Percentiles rank a stretch among this genome's conserved stretches.
Evolutionary conservation across 1,139 yeast genomes (phyloP).

Genomic region (Pichia sp.): DNA sequence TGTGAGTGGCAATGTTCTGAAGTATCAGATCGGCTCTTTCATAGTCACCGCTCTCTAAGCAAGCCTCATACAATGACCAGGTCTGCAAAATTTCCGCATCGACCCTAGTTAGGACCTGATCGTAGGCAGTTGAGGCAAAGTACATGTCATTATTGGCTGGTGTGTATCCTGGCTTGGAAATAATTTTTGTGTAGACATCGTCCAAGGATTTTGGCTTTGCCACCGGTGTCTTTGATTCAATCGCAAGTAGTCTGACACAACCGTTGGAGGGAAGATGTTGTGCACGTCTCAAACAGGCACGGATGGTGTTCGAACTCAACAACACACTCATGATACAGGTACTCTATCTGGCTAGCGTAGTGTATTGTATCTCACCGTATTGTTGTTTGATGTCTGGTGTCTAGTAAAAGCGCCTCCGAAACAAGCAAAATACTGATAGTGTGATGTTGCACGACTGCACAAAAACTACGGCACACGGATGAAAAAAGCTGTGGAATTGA

Average conservation of each 20-base stretch:
- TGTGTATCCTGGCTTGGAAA: conserved; percentile 3
- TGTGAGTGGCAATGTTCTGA: conserved; percentile 33
- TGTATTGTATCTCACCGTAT: not conserved
- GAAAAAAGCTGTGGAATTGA: conserved; percentile 5
- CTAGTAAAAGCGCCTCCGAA: no score
- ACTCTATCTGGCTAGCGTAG: not conserved
- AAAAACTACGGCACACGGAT: not conserved
- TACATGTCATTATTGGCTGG: conserved; percentile 16
- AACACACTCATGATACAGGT: conserved; percentile 13
- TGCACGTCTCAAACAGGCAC: conserved; percentile 8
- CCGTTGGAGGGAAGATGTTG: not conserved
- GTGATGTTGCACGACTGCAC: no score
- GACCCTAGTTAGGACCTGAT: conserved; percentile 26
- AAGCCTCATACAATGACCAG: conserved; percentile 78
- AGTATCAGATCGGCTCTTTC: conserved; percentile 70
- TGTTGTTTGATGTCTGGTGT: not conserved
- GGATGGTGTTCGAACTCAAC: conserved; percentile 10
- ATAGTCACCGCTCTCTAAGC: conserved; percentile 62
- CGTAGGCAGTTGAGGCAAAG: conserved; percentile 23
- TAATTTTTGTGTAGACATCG: conserved; percentile 23
- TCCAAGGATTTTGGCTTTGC: conserved; percentile 23
- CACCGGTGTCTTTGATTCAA: conserved; percentile 14
- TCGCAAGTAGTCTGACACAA: conserved; percentile 14
- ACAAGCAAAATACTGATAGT: no score
- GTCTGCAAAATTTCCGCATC: conserved; percentile 52